phyloP scores from a whole-genome alignment of 2,329 filamentous ascomycete species.

The Pseudophaeomoniella oleicola region DNA sequence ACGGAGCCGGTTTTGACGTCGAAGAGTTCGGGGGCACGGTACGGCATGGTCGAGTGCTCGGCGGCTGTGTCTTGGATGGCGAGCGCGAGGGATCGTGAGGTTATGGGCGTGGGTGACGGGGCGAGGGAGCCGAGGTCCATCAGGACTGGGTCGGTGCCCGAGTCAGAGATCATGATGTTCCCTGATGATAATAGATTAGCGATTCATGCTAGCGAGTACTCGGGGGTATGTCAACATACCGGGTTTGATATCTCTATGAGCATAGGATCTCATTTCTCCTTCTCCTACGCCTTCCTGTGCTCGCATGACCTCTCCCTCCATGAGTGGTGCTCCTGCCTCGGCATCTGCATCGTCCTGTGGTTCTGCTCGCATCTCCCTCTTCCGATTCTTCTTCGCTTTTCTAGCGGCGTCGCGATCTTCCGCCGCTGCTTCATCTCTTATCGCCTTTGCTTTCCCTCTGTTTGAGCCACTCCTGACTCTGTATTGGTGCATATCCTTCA shows the following conservation, averaged over 20 bases:
- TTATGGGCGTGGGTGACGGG: conserved; percentile 75
- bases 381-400: conserved; percentile 18
- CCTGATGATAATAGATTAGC: conserved; percentile 25
- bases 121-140: conserved; percentile 95
- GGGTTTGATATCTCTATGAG: conserved; percentile 94
- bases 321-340: conserved; percentile 66
- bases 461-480: conserved; percentile 43
- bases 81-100: conserved; percentile 75
- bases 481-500: conserved; percentile 88
- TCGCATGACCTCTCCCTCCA: conserved; percentile 60
- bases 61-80: conserved; percentile 89
- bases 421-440: conserved; percentile 39
- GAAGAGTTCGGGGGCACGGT: conserved; percentile 92
- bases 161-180: conserved; percentile 97
- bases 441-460: conserved; percentile 38
- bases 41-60: conserved; percentile 96
- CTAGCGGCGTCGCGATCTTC: conserved; percentile 31
- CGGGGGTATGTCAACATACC: conserved; percentile 36
- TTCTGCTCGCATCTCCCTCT: conserved; percentile 24
- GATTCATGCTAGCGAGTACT: not conserved
- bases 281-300: conserved; percentile 54
- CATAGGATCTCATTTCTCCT: conserved; percentile 63
- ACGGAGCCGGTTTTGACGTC: conserved; percentile 88
- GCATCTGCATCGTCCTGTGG: conserved; percentile 48
- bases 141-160: conserved; percentile 74